Base-by-base conservation (phyloP, 2,329 filamentous ascomycete species). In the Pyrenochaeta sp. region DNA sequence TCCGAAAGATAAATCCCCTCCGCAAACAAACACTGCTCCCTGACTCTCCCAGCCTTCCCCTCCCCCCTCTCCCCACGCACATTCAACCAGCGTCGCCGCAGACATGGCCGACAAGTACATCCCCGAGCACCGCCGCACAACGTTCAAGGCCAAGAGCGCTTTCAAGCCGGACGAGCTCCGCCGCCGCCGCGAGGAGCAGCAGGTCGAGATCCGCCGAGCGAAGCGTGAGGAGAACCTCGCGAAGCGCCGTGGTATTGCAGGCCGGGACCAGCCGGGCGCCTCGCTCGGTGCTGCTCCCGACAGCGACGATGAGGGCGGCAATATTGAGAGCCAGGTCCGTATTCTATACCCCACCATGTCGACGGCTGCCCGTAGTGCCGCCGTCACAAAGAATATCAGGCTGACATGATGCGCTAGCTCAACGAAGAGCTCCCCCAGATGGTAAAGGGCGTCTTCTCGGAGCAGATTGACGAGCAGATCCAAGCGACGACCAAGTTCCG, bases 151-250 rank as follows among this genome's bases (percentile, higher is more conserved):
- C 54, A 97, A 97, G 88, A 94, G 92, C 82, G 92, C 92, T 76
- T 98, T 99, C 87, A 97, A 97, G 88, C 94, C 94, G 73, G 95
- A 99, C 80, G 95, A 99, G 85, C 90, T 99, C 68, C 92, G 95
- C 79, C 93, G 95, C 76, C 95, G 95, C 78, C 95, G 95, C 78
- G 95, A 99, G 81, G 95, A 99, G 83, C 93, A 97, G 82, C 95
- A 98, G 84, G 95, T 99, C 68, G 95, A 99, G 84, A 99, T 99
- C 77, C 90, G 95, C 79, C 97, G 96, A 84, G 92, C 93, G 67
- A 98, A 98, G 88, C 90, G 95, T 78, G 95, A 99, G 83, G 95
- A 99, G 85, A 98, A 97, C 83, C 84, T 99, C 78, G 95, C 95
- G 80, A 99, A 99, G 88, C 88, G 95, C 82, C 90, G 95, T 85